A percentile compares a stretch with the other conserved stretches of the same genome.
Evolutionary conservation across 2,329 filamentous ascomycete species (phyloP).

Genomic region (Trichoderma afroharzianum): DNA sequence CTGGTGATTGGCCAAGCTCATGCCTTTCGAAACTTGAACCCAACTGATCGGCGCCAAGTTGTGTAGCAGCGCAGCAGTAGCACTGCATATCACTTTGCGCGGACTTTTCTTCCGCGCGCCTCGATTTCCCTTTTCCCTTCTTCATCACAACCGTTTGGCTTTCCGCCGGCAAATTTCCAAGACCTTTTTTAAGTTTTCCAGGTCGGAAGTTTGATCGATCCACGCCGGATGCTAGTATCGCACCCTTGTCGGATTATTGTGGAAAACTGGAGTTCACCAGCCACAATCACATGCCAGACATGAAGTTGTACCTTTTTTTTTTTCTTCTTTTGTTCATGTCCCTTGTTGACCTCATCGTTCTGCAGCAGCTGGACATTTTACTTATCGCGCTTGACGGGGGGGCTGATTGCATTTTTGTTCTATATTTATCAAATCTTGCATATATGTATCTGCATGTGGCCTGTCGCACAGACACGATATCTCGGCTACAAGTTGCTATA

Average conservation of each 20-base stretch:
- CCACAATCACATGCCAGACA: slow-evolving; percentile 33
- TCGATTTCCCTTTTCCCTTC: neutral
- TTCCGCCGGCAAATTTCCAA: neutral
- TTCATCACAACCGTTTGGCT: neutral
- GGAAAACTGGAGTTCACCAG: slow-evolving; percentile 21
- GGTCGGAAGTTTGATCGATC: slow-evolving; percentile 16
- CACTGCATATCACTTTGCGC: neutral
- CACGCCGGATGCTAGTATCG: slow-evolving; percentile 4
- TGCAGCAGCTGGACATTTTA: neutral
- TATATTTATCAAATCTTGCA: neutral
- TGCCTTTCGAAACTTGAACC: neutral
- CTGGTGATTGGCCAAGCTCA: neutral
- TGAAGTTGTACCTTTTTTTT: neutral
- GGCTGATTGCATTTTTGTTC: neutral
- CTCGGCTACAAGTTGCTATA: neutral
- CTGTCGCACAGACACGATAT: neutral
- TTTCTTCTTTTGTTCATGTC: neutral
- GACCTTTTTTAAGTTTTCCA: slow-evolving; percentile 1
- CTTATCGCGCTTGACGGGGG: neutral
- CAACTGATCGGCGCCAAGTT: neutral
- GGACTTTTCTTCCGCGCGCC: neutral
- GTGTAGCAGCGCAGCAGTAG: neutral
- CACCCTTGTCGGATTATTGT: neutral
- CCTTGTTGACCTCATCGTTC: neutral
- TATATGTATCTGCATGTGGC: neutral